A percentile compares a stretch with the other conserved stretches of the same genome.
Evolutionary conservation across 2,329 filamentous ascomycete genomes (phyloP).

Genomic region (Fusarium irregulare): DNA sequence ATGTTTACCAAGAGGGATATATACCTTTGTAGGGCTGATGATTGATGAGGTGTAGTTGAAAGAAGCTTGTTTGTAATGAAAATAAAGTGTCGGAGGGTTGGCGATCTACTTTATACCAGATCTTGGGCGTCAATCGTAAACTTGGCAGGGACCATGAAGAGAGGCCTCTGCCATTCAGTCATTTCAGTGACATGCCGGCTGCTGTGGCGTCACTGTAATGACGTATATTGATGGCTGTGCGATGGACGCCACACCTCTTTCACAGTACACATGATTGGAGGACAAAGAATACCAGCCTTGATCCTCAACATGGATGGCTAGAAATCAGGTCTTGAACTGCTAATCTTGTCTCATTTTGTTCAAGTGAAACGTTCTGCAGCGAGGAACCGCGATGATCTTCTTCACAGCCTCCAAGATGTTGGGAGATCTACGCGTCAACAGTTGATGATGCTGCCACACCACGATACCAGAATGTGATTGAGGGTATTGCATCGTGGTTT

Average conservation of each 20-base stretch:
- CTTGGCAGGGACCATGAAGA: constrained; percentile 42
- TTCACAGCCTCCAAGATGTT: not conserved
- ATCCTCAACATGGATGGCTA: not conserved
- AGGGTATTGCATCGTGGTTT: not conserved
- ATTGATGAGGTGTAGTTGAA: constrained; percentile 32
- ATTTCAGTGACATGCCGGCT: constrained; percentile 21
- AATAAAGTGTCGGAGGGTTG: constrained; percentile 38
- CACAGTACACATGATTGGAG: constrained; percentile 5
- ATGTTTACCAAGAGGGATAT: not conserved
- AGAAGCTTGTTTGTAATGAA: constrained; percentile 38
- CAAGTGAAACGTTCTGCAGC: constrained; percentile 18
- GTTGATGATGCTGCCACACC: not conserved
- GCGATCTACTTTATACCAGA: constrained; percentile 39
- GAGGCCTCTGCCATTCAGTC: constrained; percentile 29
- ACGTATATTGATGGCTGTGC: constrained; percentile 44
- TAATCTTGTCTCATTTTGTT: constrained; percentile 19
- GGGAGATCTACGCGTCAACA: constrained; percentile 22
- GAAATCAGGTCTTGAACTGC: constrained; percentile 10
- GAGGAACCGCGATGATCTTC: not conserved
- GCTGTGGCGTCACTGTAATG: constrained; percentile 20
- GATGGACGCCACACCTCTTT: constrained; percentile 9
- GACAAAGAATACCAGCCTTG: not conserved
- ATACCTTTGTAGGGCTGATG: constrained; percentile 11
- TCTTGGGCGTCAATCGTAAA: constrained; percentile 25
- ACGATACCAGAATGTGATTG: not conserved